Conservation (phyloP, 257 asterid genomes). For the Lycium barbarum region DNA sequence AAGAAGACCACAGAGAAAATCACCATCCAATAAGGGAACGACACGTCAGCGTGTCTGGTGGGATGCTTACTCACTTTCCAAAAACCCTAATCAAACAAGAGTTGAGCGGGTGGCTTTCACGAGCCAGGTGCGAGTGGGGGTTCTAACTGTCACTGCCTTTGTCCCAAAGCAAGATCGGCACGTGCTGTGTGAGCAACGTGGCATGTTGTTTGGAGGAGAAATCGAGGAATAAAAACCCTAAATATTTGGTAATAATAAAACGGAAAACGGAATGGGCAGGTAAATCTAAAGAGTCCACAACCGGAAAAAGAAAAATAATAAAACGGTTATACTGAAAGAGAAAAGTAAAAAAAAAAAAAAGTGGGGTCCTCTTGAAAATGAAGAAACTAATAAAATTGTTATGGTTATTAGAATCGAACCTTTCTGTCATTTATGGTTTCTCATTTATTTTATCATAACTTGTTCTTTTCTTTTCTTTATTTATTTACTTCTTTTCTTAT, state of each 20-base stretch:
- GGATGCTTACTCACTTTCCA: neutral
- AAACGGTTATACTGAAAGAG: neutral
- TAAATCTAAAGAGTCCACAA: no score
- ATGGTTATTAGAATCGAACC: no score
- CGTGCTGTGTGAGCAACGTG: no score
- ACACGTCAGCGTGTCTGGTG: neutral
- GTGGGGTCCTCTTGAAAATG: neutral
- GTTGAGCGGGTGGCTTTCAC: neutral
- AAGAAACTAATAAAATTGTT: neutral
- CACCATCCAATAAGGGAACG: neutral
- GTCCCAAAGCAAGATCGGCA: no score
- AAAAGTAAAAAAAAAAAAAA: no score
- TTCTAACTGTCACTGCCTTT: no score
- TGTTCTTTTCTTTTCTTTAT: neutral
- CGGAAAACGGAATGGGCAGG: no score
- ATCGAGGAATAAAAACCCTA: slow-evolving; percentile 30
- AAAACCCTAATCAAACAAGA: slow-evolving; percentile 35
- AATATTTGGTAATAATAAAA: neutral
- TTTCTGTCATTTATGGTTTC: neutral
- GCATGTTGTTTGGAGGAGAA: neutral
- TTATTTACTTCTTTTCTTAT: neutral
- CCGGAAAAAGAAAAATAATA: neutral
- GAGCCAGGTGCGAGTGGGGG: no score
- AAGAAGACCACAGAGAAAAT: no score
- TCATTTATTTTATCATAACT: neutral